A percentile compares a stretch with the other conserved stretches of the same genome.
phyloP scores from a whole-genome alignment of 2,329 filamentous ascomycete species.

The Samsoniella hepiali region DNA sequence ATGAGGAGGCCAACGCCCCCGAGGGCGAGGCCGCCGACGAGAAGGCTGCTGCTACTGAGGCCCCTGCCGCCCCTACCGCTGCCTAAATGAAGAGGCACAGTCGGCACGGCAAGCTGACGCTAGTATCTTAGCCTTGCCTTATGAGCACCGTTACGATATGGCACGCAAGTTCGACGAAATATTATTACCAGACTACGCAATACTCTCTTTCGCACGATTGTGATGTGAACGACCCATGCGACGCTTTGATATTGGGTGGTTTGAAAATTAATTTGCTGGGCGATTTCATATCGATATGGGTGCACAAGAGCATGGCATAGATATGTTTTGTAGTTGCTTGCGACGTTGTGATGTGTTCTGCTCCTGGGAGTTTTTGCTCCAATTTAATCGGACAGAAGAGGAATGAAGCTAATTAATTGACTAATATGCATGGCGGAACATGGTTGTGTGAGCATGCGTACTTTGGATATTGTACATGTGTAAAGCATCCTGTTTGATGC shows the following conservation, averaged over 20 bases:
- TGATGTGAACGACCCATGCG: conserved; percentile 10
- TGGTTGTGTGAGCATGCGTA: neutral
- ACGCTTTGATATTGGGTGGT: conserved; percentile 16
- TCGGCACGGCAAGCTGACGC: conserved; percentile 9
- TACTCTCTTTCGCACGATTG: neutral
- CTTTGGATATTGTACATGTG: neutral
- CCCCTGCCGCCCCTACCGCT: conserved; percentile 25
- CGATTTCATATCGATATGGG: conserved; percentile 17
- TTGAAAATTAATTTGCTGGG: conserved; percentile 22
- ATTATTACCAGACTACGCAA: conserved; percentile 28
- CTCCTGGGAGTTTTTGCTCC: conserved; percentile 11
- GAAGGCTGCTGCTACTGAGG: conserved; percentile 33
- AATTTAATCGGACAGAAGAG: conserved; percentile 7
- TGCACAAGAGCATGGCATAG: conserved; percentile 14
- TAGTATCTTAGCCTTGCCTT: conserved; percentile 12
- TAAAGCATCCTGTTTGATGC: neutral
- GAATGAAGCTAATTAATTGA: conserved; percentile 14
- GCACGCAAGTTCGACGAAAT: conserved; percentile 39
- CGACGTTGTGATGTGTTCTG: conserved; percentile 11
- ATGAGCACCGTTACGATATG: conserved; percentile 37
- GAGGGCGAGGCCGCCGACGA: conserved; percentile 45
- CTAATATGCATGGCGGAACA: neutral
- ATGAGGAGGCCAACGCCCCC: conserved; percentile 71
- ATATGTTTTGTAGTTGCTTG: conserved; percentile 7
- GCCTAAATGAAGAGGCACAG: conserved; percentile 29